Conservation (phyloP, 495 filamentous ascomycete genomes). For the Penicillium goetzii region DNA sequence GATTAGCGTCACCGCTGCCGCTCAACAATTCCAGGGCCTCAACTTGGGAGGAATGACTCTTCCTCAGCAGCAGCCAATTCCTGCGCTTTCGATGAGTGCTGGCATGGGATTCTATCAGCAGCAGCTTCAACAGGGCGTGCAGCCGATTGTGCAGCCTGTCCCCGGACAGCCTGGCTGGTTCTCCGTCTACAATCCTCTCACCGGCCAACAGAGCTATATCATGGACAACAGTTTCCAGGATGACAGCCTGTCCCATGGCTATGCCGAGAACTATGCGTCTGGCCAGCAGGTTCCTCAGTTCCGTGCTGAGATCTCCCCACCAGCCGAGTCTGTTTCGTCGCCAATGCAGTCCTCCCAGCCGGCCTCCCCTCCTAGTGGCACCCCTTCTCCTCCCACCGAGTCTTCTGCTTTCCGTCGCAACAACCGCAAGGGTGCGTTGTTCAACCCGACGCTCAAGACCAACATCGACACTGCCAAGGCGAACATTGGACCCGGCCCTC, state of each 20-base stretch:
- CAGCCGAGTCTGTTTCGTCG: conserved; percentile 60
- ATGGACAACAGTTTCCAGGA: conserved; percentile 58
- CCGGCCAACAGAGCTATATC: conserved; percentile 76
- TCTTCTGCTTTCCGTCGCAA: conserved; percentile 87
- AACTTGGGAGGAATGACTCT: conserved; percentile 51
- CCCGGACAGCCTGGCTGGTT: conserved; percentile 74
- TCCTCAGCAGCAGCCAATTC: conserved; percentile 47
- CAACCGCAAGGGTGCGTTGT: conserved; percentile 88
- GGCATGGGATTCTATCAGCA: conserved; percentile 63
- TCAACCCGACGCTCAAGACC: conserved; percentile 63
- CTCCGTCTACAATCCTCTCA: conserved; percentile 79
- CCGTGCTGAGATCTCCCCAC: conserved; percentile 80
- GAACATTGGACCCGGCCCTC: conserved; percentile 65
- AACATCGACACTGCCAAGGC: conserved; percentile 61
- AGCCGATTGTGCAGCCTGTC: conserved; percentile 69
- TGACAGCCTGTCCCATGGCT: conserved; percentile 31
- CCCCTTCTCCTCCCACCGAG: conserved; percentile 62
- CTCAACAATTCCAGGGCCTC: conserved; percentile 78
- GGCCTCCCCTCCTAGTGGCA: conserved; percentile 71
- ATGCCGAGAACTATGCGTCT: conserved; percentile 45
- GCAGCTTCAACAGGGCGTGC: conserved; percentile 73
- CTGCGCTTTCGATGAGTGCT: conserved; percentile 45
- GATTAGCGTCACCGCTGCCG: conserved; percentile 57
- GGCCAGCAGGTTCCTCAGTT: conserved; percentile 60
- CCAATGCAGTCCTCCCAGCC: conserved; percentile 49